Conservation (phyloP, 2,329 filamentous ascomycete species). For the Trichoderma harzianum region DNA sequence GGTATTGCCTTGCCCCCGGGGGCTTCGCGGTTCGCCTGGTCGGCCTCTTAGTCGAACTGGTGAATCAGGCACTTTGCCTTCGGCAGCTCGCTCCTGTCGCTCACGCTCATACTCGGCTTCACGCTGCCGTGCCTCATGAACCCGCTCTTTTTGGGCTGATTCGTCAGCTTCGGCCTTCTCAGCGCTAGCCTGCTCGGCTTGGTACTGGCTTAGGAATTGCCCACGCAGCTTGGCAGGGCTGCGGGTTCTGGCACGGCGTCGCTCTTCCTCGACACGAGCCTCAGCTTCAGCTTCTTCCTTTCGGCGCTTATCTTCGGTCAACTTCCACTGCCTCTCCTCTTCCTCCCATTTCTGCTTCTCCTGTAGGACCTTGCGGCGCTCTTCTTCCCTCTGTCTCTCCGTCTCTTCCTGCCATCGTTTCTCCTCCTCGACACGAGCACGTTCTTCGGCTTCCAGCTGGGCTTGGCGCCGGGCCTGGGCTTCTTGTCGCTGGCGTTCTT, state of each 20-base stretch:
- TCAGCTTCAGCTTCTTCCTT: conserved; percentile 73
- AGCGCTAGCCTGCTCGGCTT: conserved; percentile 57
- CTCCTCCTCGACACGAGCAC: conserved; percentile 60
- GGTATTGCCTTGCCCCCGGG: conserved; percentile 1
- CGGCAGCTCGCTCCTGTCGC: conserved; percentile 49
- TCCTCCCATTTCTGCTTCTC: conserved; percentile 75
- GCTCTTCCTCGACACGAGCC: conserved; percentile 63
- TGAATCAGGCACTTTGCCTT: conserved; percentile 31
- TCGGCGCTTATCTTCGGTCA: conserved; percentile 68
- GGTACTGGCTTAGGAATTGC: conserved; percentile 84
- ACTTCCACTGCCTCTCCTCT: conserved; percentile 71
- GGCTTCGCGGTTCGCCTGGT: conserved; percentile 15
- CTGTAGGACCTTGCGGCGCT: conserved; percentile 59
- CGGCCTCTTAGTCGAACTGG: conserved; percentile 22
- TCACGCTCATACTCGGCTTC: conserved; percentile 61
- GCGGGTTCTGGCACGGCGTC: conserved; percentile 57
- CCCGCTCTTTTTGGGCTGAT: conserved; percentile 59
- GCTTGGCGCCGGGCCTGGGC: conserved; percentile 50
- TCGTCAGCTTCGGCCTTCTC: conserved; percentile 31
- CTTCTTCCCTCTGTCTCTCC: conserved; percentile 54
- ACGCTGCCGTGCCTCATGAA: conserved; percentile 66
- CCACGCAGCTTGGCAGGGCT: conserved; percentile 71
- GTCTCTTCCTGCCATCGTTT: conserved; percentile 65
- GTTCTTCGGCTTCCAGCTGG: conserved; percentile 54
- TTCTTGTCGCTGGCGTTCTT: conserved; percentile 54